Base-by-base conservation (phyloP, 352 stramenopile species). In the Globisporangium polare region DNA sequence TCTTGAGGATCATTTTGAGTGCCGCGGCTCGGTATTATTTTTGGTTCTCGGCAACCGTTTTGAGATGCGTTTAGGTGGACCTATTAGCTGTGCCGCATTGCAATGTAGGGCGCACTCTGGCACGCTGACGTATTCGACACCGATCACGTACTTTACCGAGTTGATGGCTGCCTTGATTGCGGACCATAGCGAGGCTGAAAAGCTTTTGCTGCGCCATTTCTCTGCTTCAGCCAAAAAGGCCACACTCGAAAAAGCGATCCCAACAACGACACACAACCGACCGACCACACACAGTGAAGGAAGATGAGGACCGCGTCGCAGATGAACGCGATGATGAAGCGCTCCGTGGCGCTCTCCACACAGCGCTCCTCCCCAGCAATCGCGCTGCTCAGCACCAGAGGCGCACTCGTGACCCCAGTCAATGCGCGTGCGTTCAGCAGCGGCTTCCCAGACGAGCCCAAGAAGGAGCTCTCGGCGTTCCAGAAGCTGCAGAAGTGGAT, bases 401-500 rank as follows among this genome's bases (percentile, higher is more conserved):
- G 27, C n/a, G n/a, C 29, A 3, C 1, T n/a, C n/a, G 18, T 27
- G 27, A 4, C 22, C 4, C 50, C 50, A 3, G 27, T 42, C 18
- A 33, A 55, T 20, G 37, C 22, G 3, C 53, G 53, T 4, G 20
- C 41, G 35, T 53, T 60, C 54, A 60, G 54, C 54, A 43, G 17
- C 24, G 6, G 22, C 29, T 33, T 33, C 10, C 5, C 41, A 9
- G 53, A 39, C 52, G 33, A 56, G 8, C 35, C 60, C 2, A 50
- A 69, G 46, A 86, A 82, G 49, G 68, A 90, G 49, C 72, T 90
- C 6, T 74, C 74, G 26, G 39, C 68, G 42, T 89, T 87, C 67
- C 86, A 95, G 71, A 89, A 86, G 65, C 78, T 95, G 5, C 76
- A 90, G 61, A 87, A 88, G 63, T 89, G 80, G 82, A 67, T 95